These are phyloP conservation scores for Fusarium pseudoanthophilum DNA, from an alignment of 2,329 filamentous ascomycete species.

Conservation along the genomic window DNA sequence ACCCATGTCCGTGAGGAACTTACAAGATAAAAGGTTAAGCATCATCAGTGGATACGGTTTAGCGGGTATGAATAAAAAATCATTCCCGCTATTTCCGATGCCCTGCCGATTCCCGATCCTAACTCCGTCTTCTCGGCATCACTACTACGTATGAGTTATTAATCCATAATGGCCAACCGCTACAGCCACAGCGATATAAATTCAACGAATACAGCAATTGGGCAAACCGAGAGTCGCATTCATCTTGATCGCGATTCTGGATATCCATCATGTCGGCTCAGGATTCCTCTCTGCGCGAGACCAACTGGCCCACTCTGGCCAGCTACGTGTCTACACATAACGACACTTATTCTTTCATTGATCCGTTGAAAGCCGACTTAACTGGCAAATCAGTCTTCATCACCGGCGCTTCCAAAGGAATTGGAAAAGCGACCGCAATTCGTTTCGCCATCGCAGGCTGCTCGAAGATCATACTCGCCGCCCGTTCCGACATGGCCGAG, in stretches of 20 bases:
- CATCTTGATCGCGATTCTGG: rapidly evolving
- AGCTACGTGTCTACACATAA: neutral
- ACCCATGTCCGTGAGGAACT: too few relatives aligned
- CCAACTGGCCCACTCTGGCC: neutral
- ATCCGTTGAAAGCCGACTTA: constrained; percentile 53
- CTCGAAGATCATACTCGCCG: constrained; percentile 61
- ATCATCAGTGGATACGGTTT: neutral
- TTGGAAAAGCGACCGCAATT: constrained; percentile 61
- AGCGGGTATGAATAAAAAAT: neutral
- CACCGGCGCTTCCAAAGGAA: neutral
- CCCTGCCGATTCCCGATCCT: neutral
- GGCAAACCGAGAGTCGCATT: rapidly evolving
- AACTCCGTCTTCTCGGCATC: neutral
- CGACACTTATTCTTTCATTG: constrained; percentile 60
- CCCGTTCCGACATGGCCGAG: constrained; percentile 57
- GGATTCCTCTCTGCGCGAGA: neutral
- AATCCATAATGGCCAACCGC: neutral
- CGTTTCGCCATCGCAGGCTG: constrained; percentile 66
- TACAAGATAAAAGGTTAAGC: too few relatives aligned
- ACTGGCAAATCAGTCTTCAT: constrained; percentile 46
- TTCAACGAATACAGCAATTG: rapidly evolving
- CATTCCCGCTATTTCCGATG: neutral
- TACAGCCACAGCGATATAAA: rapidly evolving
- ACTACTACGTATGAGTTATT: neutral
- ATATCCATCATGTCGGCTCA: neutral